Base-by-base conservation (phyloP, 352 stramenopile species). In the Phytophthora sojae region DNA sequence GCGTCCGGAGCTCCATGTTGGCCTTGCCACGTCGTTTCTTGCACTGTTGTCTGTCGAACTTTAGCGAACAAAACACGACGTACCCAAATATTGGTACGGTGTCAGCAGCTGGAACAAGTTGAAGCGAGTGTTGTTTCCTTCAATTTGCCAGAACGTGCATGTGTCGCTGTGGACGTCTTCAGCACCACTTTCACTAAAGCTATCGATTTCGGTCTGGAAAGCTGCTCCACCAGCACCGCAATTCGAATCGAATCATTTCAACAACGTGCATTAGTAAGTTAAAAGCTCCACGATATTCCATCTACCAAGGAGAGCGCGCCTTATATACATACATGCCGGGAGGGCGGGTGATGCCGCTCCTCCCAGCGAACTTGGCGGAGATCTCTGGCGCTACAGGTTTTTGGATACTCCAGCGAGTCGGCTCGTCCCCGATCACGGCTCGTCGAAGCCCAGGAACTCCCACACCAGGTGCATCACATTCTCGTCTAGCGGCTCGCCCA, bases 401-500 rank as follows among this genome's bases (percentile, higher is more conserved):
- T 68, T 17, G 39, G 69, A 69, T 65, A 29, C 53, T 70, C 63
- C 53, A 42, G 52, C 7, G 47, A 64, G 15, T 60, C 37, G 37
- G 57, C 52, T 69, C 66, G 37, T 63, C 51, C 21, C 21, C n/a
- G 35, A 67, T 81, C 63, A 77, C 51, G 71, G 57, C 56, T 82
- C 75, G 53, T 82, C 74, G 64, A 79, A 87, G 45, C 77, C 80
- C 26, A 87, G 75, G 53, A 87, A 78, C 69, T 87, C 77, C 80
- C 80, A 88, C 64, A 88, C 72, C 51, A 76, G 64, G 58, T 84
- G 75, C 71, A 83, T 79, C 54, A 88, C 76, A 17, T 75, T 71
- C 37, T 81, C 73, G 53, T 88, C 77, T 32, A 88, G 55, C 8
- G 66, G 63, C 57, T 83, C 69, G 8, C 69, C 77, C 6, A 72